Evolutionary conservation across 495 filamentous ascomycete genomes (phyloP).

Genomic region (Parathielavia appendiculata): DNA sequence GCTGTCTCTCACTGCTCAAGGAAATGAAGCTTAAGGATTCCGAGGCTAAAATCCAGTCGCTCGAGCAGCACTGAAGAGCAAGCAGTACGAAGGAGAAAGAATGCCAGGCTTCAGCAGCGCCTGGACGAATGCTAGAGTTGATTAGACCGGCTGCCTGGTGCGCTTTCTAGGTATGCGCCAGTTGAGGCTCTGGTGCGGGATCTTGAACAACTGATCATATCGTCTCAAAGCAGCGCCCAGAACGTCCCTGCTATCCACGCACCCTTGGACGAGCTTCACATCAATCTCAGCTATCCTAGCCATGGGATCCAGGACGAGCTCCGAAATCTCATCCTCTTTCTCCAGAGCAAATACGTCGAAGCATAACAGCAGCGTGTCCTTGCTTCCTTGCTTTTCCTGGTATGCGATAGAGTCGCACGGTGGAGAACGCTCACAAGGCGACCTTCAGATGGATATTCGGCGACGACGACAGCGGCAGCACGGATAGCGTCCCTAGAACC

Average conservation of each 20-base stretch:
- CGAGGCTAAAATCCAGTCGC: neutral
- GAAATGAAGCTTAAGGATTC: neutral
- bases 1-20: neutral
- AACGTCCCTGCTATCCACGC: neutral
- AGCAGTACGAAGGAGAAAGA: neutral
- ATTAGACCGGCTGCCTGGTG: neutral
- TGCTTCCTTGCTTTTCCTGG: neutral
- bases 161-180: neutral
- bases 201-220: neutral
- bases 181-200: neutral
- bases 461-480: neutral
- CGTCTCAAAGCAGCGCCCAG: neutral
- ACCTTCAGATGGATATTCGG: slow-evolving; percentile 4
- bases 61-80: neutral
- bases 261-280: neutral
- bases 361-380: neutral
- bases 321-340: neutral
- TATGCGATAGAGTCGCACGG: neutral
- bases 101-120: neutral
- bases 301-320: neutral
- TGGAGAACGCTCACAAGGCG: neutral
- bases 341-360: neutral
- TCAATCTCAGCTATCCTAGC: neutral
- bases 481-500: too few relatives aligned
- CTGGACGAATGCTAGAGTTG: neutral